A percentile compares a stretch with the other conserved stretches of the same genome.
phyloP scores from a whole-genome alignment of 2,329 filamentous ascomycete species.

The Talaromyces piceae region DNA sequence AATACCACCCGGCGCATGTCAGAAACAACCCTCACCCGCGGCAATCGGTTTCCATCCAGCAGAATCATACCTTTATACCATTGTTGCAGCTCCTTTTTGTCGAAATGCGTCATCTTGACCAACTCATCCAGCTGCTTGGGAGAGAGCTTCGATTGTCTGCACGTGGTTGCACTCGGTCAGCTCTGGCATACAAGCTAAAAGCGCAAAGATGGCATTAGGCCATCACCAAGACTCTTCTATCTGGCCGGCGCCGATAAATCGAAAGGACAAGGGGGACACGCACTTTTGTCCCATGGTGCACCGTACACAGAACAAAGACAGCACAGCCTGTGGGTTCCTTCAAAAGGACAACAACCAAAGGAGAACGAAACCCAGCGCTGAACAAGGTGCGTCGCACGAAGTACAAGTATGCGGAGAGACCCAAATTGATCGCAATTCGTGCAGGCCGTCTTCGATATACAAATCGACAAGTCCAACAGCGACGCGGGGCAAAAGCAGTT shows the following conservation, averaged over 20 bases:
- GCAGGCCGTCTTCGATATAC: not conserved
- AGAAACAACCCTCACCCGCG: not conserved
- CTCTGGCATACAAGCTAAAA: not conserved
- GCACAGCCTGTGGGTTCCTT: slow-evolving; percentile 3
- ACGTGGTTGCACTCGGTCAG: not conserved
- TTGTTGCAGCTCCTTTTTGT: slow-evolving; percentile 99
- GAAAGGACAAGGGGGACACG: not conserved
- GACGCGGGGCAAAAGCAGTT: not conserved
- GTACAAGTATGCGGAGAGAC: no score
- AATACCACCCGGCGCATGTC: not conserved
- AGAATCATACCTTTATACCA: slow-evolving; percentile 98
- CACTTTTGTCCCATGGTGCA: slow-evolving; percentile 10
- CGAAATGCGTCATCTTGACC: slow-evolving; percentile 95
- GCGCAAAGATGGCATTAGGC: not conserved
- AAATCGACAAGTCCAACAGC: not conserved
- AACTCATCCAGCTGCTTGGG: slow-evolving; percentile 92
- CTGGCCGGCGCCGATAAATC: not conserved
- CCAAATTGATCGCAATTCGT: not conserved
- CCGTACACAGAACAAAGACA: not conserved
- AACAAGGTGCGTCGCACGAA: no score
- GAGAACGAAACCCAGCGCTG: not conserved
- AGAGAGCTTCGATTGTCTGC: slow-evolving; percentile 94
- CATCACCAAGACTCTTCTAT: not conserved
- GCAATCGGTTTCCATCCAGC: not conserved
- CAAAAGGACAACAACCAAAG: not conserved